Percentiles rank a stretch among this genome's conserved stretches.
phyloP scores from a whole-genome alignment of 768 basidiomycete species.

The Russula olivacea region DNA sequence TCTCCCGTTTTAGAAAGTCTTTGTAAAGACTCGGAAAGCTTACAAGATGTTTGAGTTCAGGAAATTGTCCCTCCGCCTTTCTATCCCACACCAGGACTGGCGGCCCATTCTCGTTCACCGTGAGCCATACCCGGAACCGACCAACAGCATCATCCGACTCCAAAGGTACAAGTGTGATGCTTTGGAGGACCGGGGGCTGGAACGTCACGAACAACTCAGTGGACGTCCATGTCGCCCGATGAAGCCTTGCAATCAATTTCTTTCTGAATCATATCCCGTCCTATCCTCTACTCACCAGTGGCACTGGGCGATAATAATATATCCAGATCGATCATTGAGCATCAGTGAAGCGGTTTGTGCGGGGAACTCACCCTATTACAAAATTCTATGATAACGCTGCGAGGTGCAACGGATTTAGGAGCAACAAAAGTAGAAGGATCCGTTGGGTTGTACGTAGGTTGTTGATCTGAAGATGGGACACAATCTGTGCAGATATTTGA shows the following conservation, averaged over 20 bases:
- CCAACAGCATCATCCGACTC: slow-evolving; percentile 81
- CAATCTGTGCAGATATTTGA: neutral
- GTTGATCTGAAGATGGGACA: neutral
- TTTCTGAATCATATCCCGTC: neutral
- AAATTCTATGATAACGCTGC: slow-evolving; percentile 81
- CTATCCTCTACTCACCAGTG: slow-evolving; percentile 53
- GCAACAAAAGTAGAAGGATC: slow-evolving; percentile 53
- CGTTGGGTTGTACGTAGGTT: slow-evolving; percentile 27
- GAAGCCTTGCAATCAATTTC: slow-evolving; percentile 54
- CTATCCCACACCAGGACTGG: slow-evolving; percentile 77
- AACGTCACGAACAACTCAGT: slow-evolving; percentile 91
- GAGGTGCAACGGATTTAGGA: slow-evolving; percentile 42
- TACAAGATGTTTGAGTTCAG: slow-evolving; percentile 81
- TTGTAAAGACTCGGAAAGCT: slow-evolving; percentile 28
- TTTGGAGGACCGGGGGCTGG: slow-evolving; percentile 63
- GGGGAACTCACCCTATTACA: slow-evolving; percentile 71
- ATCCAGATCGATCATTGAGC: slow-evolving; percentile 1
- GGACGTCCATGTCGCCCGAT: slow-evolving; percentile 89
- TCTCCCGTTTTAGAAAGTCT: slow-evolving; percentile 15
- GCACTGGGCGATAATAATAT: slow-evolving; percentile 43
- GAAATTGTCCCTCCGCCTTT: slow-evolving; percentile 87
- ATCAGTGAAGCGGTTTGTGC: slow-evolving; percentile 4
- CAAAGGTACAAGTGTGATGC: slow-evolving; percentile 67
- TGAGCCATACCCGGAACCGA: slow-evolving; percentile 87
- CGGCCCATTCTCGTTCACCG: slow-evolving; percentile 31